Base-by-base conservation (phyloP, 768 basidiomycete genomes). In the Suillus ampliporus region DNA sequence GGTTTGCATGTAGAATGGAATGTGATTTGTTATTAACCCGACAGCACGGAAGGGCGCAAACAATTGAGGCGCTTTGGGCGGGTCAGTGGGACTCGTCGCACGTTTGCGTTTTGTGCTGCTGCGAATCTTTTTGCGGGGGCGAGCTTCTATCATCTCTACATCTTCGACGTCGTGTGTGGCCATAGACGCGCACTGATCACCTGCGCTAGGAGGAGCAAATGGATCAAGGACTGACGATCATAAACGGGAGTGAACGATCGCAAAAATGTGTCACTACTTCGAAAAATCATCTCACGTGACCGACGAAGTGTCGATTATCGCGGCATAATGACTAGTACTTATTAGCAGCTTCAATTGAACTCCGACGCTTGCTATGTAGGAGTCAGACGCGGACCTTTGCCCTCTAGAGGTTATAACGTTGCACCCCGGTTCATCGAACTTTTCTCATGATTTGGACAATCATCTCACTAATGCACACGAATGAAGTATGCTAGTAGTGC, bases 31-130 rank as follows among this genome's bases (percentile, higher is more conserved):
- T 70, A 99, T 85, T 61, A 95, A 85, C 31, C 97, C 97, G n/a
- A 99, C 85, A 8, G 95, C 95, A 63, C 97, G 86, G 73, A 99
- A 99, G 4, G 97, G 97, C 5, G 90, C 92, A 72, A 97, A 99
- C 46, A 99, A 74, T 38, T 74, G 74, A 17, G 72, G 71, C n/a
- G 72, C 68, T 41, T 61, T 53, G 13, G 66, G 46, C 26, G 46
- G 26, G 37, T 64, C 67, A 61, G 58, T 58, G 13, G 46, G 21
- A 31, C 50, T 40, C 34, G 64, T 64, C 37, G 62, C 40, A 13
- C 44, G 35, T 9, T 48, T 57, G 8, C 28, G 28, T 52, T 66
- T 63, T 21, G 37, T 37, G 2, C 59, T 64, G 31, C 57, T 68
- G 10, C 72, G 66, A 17, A 57, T 60, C 58, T 52, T 76, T 57